Evolutionary conservation across 345 rosid species (phyloP).

Genomic region (Rhizophora apiculata): DNA sequence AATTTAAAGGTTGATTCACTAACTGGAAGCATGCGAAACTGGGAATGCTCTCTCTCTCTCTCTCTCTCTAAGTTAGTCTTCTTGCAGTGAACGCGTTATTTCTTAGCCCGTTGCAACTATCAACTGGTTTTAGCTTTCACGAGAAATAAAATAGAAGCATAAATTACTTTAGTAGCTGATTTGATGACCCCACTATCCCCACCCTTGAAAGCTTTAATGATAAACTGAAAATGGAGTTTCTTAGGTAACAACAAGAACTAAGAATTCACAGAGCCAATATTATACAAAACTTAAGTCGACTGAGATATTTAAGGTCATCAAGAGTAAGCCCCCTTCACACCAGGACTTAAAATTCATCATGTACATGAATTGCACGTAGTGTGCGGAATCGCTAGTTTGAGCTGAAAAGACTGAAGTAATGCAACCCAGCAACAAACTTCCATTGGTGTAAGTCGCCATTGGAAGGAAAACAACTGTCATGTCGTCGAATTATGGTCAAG

Average conservation of each 20-base stretch:
- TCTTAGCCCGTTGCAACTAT: not conserved
- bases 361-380: not conserved
- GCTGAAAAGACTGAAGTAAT: not conserved
- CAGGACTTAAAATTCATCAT: not conserved
- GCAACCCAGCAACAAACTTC: slow-evolving; percentile 4
- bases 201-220: not conserved
- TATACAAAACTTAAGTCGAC: not conserved
- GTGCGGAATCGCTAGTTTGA: not conserved
- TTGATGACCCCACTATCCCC: not conserved
- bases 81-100: not conserved
- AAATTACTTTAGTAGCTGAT: not conserved
- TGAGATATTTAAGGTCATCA: not conserved
- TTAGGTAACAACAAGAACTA: not conserved
- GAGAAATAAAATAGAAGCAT: not conserved
- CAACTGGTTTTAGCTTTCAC: not conserved
- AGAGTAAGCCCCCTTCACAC: not conserved
- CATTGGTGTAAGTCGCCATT: not conserved
- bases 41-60: not conserved
- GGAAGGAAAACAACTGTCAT: slow-evolving; percentile 13
- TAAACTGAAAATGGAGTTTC: not conserved
- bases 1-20: not conserved
- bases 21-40: not conserved
- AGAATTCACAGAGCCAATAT: not conserved
- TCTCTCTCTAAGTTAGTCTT: not conserved
- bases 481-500: slow-evolving; percentile 48